Evolutionary conservation across 2,329 filamentous ascomycete genomes (phyloP).

Genomic region (Zymoseptoria crescenta): DNA sequence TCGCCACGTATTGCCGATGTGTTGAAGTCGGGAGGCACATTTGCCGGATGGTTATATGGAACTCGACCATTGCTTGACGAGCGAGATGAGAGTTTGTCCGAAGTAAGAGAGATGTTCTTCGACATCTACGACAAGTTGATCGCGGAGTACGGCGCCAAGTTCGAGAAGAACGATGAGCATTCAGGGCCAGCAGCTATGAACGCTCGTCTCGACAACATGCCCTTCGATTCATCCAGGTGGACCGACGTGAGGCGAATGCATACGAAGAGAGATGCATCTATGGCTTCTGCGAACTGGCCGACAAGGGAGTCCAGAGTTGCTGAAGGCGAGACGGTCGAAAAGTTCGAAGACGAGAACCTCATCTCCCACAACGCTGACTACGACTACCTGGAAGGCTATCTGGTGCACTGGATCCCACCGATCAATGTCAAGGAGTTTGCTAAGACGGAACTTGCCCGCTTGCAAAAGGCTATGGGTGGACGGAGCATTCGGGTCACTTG

Average conservation of each 20-base stretch:
- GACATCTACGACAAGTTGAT: conserved; percentile 5
- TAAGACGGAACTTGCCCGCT: conserved; percentile 1
- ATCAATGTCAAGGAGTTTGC: conserved; percentile 1
- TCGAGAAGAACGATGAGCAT: background rate
- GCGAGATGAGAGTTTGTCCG: background rate
- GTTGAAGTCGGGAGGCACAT: conserved; percentile 2
- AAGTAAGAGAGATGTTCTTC: conserved; percentile 2
- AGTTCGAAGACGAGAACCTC: conserved; percentile 1
- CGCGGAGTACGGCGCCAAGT: background rate
- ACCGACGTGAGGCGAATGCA: conserved; percentile 3
- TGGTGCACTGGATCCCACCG: conserved; percentile 5
- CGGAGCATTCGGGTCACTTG: conserved; percentile 1
- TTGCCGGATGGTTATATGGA: conserved; percentile 6
- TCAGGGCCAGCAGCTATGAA: conserved; percentile 1
- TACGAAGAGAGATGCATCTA: background rate
- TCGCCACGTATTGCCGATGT: background rate
- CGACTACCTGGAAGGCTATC: conserved; percentile 3
- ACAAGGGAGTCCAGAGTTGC: background rate
- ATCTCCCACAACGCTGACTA: conserved; percentile 1
- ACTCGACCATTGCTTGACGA: background rate
- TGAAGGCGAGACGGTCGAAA: conserved; percentile 1
- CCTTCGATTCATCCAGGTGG: conserved; percentile 1
- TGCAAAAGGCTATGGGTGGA: conserved; percentile 4
- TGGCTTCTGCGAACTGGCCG: conserved; percentile 1
- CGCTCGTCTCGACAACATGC: conserved; percentile 4